Conservation (phyloP, 306 rosid species). For the Corylus avellana region DNA sequence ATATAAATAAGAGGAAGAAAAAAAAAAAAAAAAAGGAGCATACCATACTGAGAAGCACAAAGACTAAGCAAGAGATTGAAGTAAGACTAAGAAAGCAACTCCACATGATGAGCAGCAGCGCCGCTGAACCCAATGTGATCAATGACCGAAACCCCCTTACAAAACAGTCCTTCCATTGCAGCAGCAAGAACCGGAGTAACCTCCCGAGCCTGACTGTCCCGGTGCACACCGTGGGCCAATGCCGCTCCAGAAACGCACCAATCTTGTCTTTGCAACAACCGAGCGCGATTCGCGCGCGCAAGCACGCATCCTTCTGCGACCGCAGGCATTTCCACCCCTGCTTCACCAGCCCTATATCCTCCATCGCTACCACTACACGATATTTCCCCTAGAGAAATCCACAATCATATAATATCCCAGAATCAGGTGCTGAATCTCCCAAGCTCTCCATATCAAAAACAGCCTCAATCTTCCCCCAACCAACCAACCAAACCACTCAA, state of each 20-base stretch:
- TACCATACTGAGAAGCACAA: constrained; percentile 92
- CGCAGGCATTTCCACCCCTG: constrained; percentile 89
- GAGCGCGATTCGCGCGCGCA: constrained; percentile 41
- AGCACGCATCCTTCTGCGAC: constrained; percentile 60
- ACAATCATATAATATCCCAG: neutral
- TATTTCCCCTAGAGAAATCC: constrained; percentile 11
- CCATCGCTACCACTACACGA: constrained; percentile 56
- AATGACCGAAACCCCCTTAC: constrained; percentile 76
- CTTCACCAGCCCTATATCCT: constrained; percentile 79
- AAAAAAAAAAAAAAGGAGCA: neutral
- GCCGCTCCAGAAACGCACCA: constrained; percentile 58
- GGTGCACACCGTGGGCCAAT: constrained; percentile 85
- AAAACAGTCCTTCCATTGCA: constrained; percentile 73
- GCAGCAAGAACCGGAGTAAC: constrained; percentile 43
- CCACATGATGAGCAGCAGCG: constrained; percentile 92
- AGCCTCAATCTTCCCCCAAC: constrained; percentile 39
- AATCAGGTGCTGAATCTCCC: constrained; percentile 41
- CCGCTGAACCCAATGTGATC: constrained; percentile 69
- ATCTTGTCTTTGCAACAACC: constrained; percentile 50
- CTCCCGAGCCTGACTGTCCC: constrained; percentile 61
- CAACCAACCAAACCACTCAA: constrained; percentile 24
- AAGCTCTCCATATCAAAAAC: constrained; percentile 48
- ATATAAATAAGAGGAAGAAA: neutral
- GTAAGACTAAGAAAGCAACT: constrained; percentile 92
- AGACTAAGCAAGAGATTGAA: constrained; percentile 83